Conservation (phyloP, 192 early-diverging fungal species). For the Coemansia erecta region DNA sequence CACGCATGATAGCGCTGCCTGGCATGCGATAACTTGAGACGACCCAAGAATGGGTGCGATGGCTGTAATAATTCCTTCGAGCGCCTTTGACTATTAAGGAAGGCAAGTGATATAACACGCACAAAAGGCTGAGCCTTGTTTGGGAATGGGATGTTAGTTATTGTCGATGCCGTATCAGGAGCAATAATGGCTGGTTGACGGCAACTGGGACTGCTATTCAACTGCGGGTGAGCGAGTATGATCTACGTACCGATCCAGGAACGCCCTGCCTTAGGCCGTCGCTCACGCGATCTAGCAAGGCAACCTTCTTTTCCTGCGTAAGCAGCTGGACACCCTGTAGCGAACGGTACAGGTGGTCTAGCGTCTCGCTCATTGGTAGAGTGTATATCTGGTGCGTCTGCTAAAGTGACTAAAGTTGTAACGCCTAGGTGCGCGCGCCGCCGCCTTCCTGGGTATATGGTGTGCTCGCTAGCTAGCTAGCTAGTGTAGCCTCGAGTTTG, state of each 20-base stretch:
- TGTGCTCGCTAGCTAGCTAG: too few species aligned
- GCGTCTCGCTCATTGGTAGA: constrained; percentile 33
- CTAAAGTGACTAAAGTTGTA: neutral
- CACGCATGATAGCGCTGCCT: constrained; percentile 40
- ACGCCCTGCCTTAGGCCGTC: constrained; percentile 18
- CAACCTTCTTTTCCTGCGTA: constrained; percentile 30
- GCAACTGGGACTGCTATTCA: too few species aligned
- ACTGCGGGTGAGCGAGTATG: neutral
- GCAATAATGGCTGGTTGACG: neutral
- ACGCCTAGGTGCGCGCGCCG: neutral
- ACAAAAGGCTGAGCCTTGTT: too few species aligned
- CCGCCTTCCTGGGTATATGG: too few species aligned
- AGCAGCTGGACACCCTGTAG: constrained; percentile 32
- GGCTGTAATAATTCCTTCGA: constrained; percentile 37
- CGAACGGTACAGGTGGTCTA: constrained; percentile 36
- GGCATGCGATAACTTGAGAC: constrained; percentile 49
- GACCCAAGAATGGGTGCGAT: constrained; percentile 43
- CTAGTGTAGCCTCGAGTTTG: neutral
- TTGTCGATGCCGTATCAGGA: neutral
- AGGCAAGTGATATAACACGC: neutral
- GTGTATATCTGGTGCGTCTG: neutral
- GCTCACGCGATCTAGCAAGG: constrained; percentile 23
- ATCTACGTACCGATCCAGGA: constrained; percentile 36
- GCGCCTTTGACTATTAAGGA: constrained; percentile 33
- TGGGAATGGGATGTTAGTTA: neutral